Conservation (phyloP, 2,329 filamentous ascomycete genomes). For the Karstenula rhodostoma region DNA sequence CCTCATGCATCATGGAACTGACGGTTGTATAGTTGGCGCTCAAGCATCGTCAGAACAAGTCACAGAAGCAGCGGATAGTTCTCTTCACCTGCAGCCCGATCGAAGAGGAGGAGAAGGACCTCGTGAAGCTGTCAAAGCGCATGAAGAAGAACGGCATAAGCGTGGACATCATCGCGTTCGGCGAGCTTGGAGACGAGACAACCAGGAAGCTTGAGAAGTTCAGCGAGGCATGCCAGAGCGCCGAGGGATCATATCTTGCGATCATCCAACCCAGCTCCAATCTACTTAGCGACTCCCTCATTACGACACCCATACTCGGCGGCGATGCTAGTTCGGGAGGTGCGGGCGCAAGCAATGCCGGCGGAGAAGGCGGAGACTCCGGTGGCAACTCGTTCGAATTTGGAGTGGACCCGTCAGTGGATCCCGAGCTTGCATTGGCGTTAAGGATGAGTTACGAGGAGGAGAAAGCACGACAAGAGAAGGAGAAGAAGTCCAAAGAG, state of each 20-base stretch:
- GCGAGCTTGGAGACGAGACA: slow-evolving; percentile 88
- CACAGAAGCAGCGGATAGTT: slow-evolving; percentile 94
- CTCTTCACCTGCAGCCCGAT: slow-evolving; percentile 96
- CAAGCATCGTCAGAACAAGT: slow-evolving; percentile 98
- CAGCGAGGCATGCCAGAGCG: slow-evolving; percentile 87
- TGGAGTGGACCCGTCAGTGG: slow-evolving; percentile 87
- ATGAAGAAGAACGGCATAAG: slow-evolving; percentile 99
- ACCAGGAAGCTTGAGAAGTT: slow-evolving; percentile 91
- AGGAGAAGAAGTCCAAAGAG: slow-evolving; percentile 79
- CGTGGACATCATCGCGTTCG: slow-evolving; percentile 94
- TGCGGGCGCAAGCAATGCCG: slow-evolving; percentile 60
- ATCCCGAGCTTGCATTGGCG: slow-evolving; percentile 92
- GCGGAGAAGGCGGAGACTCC: slow-evolving; percentile 61
- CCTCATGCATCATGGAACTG: slow-evolving; percentile 71
- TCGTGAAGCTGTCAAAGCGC: slow-evolving; percentile 91
- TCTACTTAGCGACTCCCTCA: slow-evolving; percentile 89
- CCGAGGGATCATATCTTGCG: slow-evolving; percentile 89
- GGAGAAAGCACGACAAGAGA: slow-evolving; percentile 92
- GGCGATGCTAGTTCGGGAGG: slow-evolving; percentile 74
- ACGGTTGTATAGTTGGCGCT: slow-evolving; percentile 75
- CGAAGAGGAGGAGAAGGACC: slow-evolving; percentile 85
- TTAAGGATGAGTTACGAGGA: slow-evolving; percentile 98
- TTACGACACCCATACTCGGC: slow-evolving; percentile 87
- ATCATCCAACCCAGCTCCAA: slow-evolving; percentile 90
- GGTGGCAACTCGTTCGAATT: slow-evolving; percentile 78